Percentiles rank a stretch among this genome's conserved stretches.
Conservation (phyloP, 495 filamentous ascomycete species). For the Penicillium lagena region DNA sequence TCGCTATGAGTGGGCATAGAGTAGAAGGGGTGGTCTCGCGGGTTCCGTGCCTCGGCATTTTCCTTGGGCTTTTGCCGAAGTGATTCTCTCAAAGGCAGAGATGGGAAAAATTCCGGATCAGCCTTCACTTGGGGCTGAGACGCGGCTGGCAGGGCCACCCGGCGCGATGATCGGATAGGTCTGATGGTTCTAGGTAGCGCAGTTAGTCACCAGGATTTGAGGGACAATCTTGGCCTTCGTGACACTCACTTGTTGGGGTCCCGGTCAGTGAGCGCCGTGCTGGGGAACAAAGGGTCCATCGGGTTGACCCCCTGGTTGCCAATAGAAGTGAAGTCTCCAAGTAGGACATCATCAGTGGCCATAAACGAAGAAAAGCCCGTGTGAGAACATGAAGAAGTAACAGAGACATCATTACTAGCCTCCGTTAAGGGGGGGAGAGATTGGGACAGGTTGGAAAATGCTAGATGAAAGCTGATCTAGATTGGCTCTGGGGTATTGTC, state of each 20-base stretch:
- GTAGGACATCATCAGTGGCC: constrained; percentile 32
- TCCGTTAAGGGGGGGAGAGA: constrained; percentile 43
- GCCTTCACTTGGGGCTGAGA: constrained; percentile 29
- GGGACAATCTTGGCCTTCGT: background rate
- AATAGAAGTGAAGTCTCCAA: constrained; percentile 34
- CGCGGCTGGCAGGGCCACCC: constrained; percentile 25
- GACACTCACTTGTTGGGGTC: constrained; percentile 40
- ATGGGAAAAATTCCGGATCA: constrained; percentile 33
- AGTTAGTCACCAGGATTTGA: constrained; percentile 9
- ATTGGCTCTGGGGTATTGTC: constrained; percentile 31
- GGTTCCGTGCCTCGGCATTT: constrained; percentile 48
- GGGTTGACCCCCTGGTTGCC: constrained; percentile 33
- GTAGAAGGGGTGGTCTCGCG: constrained; percentile 74
- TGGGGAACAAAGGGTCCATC: constrained; percentile 37
- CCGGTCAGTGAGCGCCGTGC: constrained; percentile 35
- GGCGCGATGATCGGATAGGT: constrained; percentile 30
- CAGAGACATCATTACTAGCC: constrained; percentile 39
- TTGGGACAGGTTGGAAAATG: constrained; percentile 34
- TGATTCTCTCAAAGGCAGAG: constrained; percentile 32
- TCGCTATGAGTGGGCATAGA: constrained; percentile 61
- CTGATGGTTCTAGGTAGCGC: constrained; percentile 30
- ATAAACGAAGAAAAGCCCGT: constrained; percentile 35
- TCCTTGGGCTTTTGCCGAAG: constrained; percentile 42
- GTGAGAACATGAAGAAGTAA: constrained; percentile 39
- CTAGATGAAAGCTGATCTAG: constrained; percentile 32